A percentile compares a stretch with the other conserved stretches of the same genome.
phyloP scores from a whole-genome alignment of 2,329 filamentous ascomycete genomes.

The Trichoderma arundinaceum region DNA sequence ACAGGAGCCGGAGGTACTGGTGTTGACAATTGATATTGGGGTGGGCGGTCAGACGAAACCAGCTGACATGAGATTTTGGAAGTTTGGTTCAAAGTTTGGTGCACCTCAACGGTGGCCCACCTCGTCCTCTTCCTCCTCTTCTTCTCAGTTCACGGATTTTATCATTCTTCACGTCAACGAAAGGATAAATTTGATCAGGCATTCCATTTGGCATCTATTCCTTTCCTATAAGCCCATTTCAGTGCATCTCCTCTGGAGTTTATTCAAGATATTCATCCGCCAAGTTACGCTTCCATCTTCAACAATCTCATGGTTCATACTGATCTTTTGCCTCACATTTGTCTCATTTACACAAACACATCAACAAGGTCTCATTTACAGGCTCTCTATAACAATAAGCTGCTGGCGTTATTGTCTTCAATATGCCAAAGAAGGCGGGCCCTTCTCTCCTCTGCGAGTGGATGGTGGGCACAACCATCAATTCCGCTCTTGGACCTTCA shows the following conservation, averaged over 20 bases:
- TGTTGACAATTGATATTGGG: neutral
- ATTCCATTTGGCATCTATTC: no score
- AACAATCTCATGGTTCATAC: neutral
- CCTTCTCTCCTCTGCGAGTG: conserved; percentile 48
- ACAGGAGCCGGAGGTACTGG: neutral
- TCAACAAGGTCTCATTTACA: neutral
- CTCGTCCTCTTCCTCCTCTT: neutral
- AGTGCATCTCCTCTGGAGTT: neutral
- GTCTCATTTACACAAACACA: neutral
- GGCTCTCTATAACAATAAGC: neutral
- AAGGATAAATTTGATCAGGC: no score
- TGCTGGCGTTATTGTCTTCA: neutral
- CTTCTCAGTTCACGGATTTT: neutral
- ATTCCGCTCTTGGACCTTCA: conserved; percentile 39
- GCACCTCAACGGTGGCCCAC: neutral
- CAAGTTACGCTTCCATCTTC: neutral
- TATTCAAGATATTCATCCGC: neutral
- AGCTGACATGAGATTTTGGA: conserved; percentile 27
- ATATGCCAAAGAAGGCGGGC: conserved; percentile 22
- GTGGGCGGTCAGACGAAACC: conserved; percentile 17
- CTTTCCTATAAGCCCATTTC: neutral
- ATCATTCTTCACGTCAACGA: neutral
- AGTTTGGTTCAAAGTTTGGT: neutral
- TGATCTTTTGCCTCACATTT: neutral
- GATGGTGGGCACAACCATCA: conserved; percentile 48